These are phyloP conservation scores for Amoebophrya sp. DNA, from an alignment of 169 alveolate genomes.

Conservation along the genomic window DNA sequence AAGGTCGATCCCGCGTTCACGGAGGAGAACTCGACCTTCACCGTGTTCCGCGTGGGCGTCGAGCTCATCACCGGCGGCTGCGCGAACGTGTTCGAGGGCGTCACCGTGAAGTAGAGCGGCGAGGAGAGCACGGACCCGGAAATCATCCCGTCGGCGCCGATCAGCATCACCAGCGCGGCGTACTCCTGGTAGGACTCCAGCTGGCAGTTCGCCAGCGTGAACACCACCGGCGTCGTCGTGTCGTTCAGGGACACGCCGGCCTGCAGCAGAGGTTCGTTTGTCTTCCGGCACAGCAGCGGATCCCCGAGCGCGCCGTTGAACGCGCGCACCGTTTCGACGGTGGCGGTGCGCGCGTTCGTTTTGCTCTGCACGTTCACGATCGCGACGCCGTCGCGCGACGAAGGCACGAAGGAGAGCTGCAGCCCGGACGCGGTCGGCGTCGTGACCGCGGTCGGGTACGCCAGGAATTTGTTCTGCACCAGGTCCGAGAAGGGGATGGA, in stretches of 20 bases:
- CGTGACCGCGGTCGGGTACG: background rate
- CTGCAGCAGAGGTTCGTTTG: background rate
- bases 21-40: background rate
- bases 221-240: background rate
- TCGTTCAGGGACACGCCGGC: background rate
- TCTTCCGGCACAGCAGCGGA: background rate
- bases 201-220: background rate
- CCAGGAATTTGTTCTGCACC: background rate
- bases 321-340: background rate
- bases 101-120: background rate
- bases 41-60: background rate
- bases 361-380: background rate
- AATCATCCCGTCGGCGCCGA: background rate
- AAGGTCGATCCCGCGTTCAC: background rate
- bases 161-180: background rate
- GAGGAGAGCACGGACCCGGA: background rate
- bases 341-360: background rate
- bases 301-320: background rate
- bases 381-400: background rate
- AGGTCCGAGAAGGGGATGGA: background rate
- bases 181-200: background rate
- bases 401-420: background rate
- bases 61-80: background rate
- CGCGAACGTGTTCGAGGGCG: background rate
- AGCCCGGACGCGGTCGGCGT: background rate